A percentile compares a stretch with the other conserved stretches of the same genome.
Evolutionary conservation across 139 green algal genomes (phyloP).

Genomic region (Asterochloris erici): DNA sequence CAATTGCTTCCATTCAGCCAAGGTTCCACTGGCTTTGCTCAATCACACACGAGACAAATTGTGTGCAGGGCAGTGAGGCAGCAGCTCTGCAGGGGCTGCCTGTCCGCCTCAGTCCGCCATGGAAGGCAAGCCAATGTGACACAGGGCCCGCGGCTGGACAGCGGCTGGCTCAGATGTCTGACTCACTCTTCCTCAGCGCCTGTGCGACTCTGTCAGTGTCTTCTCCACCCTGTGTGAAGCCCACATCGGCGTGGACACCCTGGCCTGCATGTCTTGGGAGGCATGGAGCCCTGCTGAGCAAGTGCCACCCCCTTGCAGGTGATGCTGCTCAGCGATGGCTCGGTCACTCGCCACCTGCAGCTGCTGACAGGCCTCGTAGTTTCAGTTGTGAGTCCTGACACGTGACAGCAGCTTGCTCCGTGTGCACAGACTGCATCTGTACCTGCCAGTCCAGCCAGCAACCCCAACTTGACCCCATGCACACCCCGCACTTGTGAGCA

Average conservation of each 20-base stretch:
- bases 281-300: too few species aligned
- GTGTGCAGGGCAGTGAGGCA: slow-evolving; percentile 8
- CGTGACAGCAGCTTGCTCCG: neutral
- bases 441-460: too few species aligned
- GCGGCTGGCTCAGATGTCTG: neutral
- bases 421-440: neutral
- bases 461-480: too few species aligned
- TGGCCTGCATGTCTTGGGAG: neutral
- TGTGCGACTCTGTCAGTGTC: neutral
- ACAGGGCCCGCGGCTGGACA: neutral
- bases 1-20: too few species aligned
- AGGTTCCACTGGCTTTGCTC: too few species aligned
- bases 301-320: slow-evolving; percentile 38
- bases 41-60: too few species aligned
- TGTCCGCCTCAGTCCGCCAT: slow-evolving; percentile 10
- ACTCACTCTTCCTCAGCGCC: neutral
- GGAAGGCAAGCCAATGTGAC: neutral
- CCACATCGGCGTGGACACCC: neutral
- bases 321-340: slow-evolving; percentile 91
- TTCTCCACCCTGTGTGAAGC: neutral
- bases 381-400: slow-evolving; percentile 25
- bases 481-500: too few species aligned
- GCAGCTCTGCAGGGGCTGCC: neutral
- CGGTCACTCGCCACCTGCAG: slow-evolving; percentile 95
- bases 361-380: slow-evolving; percentile 68